Base-by-base conservation (phyloP, 2,329 filamentous ascomycete genomes). In the Pezicula neosporulosa region DNA sequence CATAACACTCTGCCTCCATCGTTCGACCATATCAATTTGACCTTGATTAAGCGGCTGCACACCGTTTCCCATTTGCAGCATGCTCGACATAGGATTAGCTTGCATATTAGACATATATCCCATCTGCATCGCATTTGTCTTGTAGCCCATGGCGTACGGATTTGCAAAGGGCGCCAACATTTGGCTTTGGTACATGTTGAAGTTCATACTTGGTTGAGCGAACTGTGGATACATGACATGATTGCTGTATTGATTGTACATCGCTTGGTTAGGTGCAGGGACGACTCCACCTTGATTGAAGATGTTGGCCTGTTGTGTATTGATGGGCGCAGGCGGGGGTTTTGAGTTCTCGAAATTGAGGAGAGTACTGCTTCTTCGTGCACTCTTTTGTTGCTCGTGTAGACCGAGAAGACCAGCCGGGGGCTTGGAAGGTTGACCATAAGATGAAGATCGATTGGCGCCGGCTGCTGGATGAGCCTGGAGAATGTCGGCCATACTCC, bases 401-500 rank as follows among this genome's bases (percentile, higher is more conserved):
- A 65, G 41, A 7, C 60, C 63, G 1, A 66, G 55, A n/a, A 68
- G 55, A 21, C 64, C 64, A 9, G 49, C 56, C 4, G 54, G 44
- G 13, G 60, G 62, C 45, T 59, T 62, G 18, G 33, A 19, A 19
- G 28, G 28, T 59, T 30, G 28, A 3, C 50, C 46, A 27, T 59
- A 59, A 12, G 52, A 53, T 2, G 49, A 35, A 21, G 41, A 43
- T 6, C 54, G 51, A 27, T 48, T 50, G 18, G 56, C 55, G 18
- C 64, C 62, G 30, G 68, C 64, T 21, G 68, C 65, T 6, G 81
- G 81, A 58, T 82, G 77, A 2, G 75, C 73, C 52, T 78, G 71
- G 9, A 87, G 75, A 8, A 68, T 58, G 47, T 66, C 56, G n/a
- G 65, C 65, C 62, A 67, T 74, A 56, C 72, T 78, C 39, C 68